These are phyloP conservation scores for Blastocystis hominis DNA, from an alignment of 352 stramenopile genomes.

Conservation along the genomic window DNA sequence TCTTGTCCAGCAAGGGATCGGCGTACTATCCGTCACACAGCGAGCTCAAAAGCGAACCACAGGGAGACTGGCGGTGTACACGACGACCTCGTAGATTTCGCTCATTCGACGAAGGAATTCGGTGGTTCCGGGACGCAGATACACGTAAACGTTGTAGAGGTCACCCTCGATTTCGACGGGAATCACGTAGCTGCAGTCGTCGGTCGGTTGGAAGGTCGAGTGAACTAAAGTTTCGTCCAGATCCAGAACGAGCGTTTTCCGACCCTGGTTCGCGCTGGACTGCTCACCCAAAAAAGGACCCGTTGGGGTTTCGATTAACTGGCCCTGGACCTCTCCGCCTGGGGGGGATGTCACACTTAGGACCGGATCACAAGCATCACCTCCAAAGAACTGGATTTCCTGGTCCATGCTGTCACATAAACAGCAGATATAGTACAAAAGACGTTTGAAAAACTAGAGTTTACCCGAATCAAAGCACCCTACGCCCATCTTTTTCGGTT, in stretches of 20 bases:
- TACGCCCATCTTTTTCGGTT: neutral
- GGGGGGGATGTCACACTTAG: neutral
- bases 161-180: constrained; percentile 84
- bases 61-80: constrained; percentile 92
- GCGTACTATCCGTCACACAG: constrained; percentile 73
- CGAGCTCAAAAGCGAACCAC: constrained; percentile 62
- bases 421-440: constrained; percentile 10
- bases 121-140: constrained; percentile 81
- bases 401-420: neutral
- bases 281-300: constrained; percentile 59
- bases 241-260: constrained; percentile 83
- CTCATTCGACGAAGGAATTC: constrained; percentile 87
- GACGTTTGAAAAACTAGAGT: constrained; percentile 21
- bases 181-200: constrained; percentile 87
- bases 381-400: neutral
- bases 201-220: constrained; percentile 84
- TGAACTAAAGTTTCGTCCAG: constrained; percentile 94
- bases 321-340: neutral
- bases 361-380: neutral
- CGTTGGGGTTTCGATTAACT: neutral
- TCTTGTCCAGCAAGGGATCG: constrained; percentile 85
- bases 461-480: neutral
- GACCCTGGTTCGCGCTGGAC: constrained; percentile 65
- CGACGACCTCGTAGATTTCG: constrained; percentile 90
- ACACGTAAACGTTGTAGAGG: constrained; percentile 76